Percentiles rank a stretch among this genome's conserved stretches.
phyloP scores from a whole-genome alignment of 139 green algal genomes.

The Chlamydomonas incerta region DNA sequence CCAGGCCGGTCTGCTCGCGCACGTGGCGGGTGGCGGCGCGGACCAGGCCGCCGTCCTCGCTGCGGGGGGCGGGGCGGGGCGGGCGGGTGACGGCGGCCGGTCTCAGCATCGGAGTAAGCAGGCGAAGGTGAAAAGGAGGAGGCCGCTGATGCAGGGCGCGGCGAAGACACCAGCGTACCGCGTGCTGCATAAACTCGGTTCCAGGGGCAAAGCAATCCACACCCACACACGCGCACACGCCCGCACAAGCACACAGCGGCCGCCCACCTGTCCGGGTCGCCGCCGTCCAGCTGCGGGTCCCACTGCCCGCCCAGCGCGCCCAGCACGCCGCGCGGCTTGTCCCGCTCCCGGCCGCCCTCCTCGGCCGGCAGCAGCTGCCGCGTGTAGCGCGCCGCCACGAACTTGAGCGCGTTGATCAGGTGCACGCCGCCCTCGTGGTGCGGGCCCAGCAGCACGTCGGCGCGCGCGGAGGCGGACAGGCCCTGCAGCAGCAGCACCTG shows the following conservation, averaged over 20 bases:
- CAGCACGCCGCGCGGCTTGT: conserved; percentile 62
- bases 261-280: conserved; percentile 36
- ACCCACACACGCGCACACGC: no score
- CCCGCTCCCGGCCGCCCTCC: not conserved
- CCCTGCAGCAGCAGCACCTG: conserved; percentile 76
- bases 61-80: conserved; percentile 3
- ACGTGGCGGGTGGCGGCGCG: conserved; percentile 66
- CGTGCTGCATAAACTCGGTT: no score
- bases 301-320: conserved; percentile 70
- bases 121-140: no score
- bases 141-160: no score
- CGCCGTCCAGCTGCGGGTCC: conserved; percentile 74
- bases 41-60: conserved; percentile 63
- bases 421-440: conserved; percentile 48
- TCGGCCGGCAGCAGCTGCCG: not conserved
- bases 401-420: conserved; percentile 67
- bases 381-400: conserved; percentile 62
- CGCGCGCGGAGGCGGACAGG: conserved; percentile 43
- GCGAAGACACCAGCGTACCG: no score
- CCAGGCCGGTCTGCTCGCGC: conserved; percentile 67
- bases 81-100: not conserved
- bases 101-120: no score
- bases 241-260: not conserved
- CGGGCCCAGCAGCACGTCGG: conserved; percentile 50
- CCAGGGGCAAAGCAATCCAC: no score